Evolutionary conservation across 106 monocot species (phyloP), one percentile per base, ranked within the genome.

Genomic region (Allium fistulosum): DNA sequence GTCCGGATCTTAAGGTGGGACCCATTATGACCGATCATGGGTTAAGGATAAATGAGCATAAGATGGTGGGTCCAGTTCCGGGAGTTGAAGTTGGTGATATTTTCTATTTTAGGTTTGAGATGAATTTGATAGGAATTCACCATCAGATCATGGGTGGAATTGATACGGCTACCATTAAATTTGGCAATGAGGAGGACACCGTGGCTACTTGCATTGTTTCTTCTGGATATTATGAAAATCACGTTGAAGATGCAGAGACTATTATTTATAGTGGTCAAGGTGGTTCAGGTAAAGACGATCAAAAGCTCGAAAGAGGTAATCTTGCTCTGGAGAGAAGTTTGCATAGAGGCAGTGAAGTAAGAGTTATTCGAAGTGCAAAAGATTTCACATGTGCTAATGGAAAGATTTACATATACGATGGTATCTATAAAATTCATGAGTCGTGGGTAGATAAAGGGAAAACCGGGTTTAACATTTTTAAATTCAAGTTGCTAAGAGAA

Each of bases 271-370:
- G 68, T 37, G 91, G 91, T 47, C 87, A 87, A 28, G 91, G 91
- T 46, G 75, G 78, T n/a, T 58, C 68, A 18, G 55, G 63, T 56
- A 75, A 75, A 48, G 70, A 80, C 46, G 87, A 94, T 65, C 93
- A 94, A 72, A 94, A 84, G 71, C 83, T 94, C 65, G 86, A 89
- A 64, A 81, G 86, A 65, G 89, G 86, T 26, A 94, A 94, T 68
- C 86, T 94, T 65, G 93, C 93, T 55, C 57, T 94, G 12, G 89
- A 89, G 71, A 79, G 81, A 70, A 94, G 93, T 71, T 66, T 80
- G 75, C 83, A 82, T 47, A 45, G 76, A 48, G 62, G 47, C n/a
- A 84, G 75, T 46, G 76, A 61, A 28, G 78, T 94, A 15, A 74
- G 93, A 57, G 89, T 94, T 27, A 75, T 87, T 11, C 71, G 89